Evolutionary conservation across 306 rosid species (phyloP).

Genomic region (Castanea mollissima): DNA sequence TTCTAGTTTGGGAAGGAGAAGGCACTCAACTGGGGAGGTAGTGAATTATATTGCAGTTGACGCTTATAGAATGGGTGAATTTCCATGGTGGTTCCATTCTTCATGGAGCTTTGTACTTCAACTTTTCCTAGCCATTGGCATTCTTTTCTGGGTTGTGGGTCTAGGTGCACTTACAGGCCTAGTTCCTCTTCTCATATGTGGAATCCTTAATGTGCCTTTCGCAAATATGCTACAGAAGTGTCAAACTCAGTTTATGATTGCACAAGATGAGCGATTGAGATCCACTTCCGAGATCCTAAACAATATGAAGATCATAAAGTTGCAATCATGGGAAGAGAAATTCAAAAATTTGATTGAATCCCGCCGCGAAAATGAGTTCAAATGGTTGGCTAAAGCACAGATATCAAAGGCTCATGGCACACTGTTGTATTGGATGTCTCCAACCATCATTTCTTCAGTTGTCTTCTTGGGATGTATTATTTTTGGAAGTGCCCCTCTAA

Average conservation of each 20-base stretch:
- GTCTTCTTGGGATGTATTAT: constrained; percentile 33
- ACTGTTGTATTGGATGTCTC: constrained; percentile 45
- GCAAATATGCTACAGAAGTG: constrained; percentile 47
- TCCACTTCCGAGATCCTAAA: constrained; percentile 51
- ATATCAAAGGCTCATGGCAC: constrained; percentile 27
- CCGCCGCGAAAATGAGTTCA: constrained; percentile 39
- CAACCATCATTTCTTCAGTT: constrained; percentile 40
- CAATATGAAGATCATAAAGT: constrained; percentile 51
- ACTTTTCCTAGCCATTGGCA: constrained; percentile 10
- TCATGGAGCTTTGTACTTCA: too few species aligned
- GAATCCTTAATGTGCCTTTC: constrained; percentile 40
- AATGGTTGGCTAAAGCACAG: constrained; percentile 37
- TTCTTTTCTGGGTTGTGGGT: constrained; percentile 58
- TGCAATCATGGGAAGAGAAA: constrained; percentile 64
- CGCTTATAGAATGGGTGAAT: too few species aligned
- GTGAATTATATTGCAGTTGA: too few species aligned
- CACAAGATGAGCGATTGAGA: constrained; percentile 48
- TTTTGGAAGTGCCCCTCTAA: constrained; percentile 40
- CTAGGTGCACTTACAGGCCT: constrained; percentile 47
- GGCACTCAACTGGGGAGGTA: too few species aligned
- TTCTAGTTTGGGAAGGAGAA: too few species aligned
- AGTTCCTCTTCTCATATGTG: constrained; percentile 38
- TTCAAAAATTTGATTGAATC: constrained; percentile 38
- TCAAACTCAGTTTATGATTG: constrained; percentile 39
- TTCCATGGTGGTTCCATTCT: too few species aligned